phyloP scores from a whole-genome alignment of 805 yeast species.

The Jamesozyma rosinii region DNA sequence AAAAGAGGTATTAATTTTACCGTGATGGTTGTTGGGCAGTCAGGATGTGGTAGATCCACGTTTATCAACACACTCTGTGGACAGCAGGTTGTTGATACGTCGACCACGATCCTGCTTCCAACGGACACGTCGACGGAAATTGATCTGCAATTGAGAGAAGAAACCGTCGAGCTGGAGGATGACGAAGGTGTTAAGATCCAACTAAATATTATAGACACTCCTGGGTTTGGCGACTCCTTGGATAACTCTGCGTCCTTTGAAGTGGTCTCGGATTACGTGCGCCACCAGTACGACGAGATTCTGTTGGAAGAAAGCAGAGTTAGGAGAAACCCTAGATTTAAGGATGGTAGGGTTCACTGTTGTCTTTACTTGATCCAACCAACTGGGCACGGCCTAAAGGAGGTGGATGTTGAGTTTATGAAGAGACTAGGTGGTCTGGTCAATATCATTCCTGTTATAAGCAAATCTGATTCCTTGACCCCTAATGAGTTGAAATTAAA shows the following conservation, averaged over 20 bases:
- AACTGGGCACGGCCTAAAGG: constrained; percentile 72
- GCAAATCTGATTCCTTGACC: constrained; percentile 80
- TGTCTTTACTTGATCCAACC: constrained; percentile 72
- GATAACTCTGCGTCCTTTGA: constrained; percentile 61
- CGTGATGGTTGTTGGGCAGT: constrained; percentile 76
- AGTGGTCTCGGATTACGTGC: constrained; percentile 64
- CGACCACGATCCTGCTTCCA: constrained; percentile 46
- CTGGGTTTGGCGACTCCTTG: constrained; percentile 71
- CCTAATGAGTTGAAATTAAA: constrained; percentile 66
- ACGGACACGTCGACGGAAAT: constrained; percentile 44
- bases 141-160: constrained; percentile 61
- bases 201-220: constrained; percentile 69
- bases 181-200: constrained; percentile 78
- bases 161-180: constrained; percentile 76
- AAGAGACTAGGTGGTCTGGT: constrained; percentile 69
- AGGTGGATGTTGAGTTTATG: constrained; percentile 72
- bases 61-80: constrained; percentile 86
- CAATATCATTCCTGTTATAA: constrained; percentile 76
- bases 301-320: constrained; percentile 72
- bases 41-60: constrained; percentile 86
- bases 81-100: constrained; percentile 70
- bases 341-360: constrained; percentile 74
- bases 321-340: constrained; percentile 76
- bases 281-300: constrained; percentile 77
- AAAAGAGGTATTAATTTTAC: constrained; percentile 82